Evolutionary conservation across 495 filamentous ascomycete genomes (phyloP).

Genomic region (Hypomontagnella monticulosa): DNA sequence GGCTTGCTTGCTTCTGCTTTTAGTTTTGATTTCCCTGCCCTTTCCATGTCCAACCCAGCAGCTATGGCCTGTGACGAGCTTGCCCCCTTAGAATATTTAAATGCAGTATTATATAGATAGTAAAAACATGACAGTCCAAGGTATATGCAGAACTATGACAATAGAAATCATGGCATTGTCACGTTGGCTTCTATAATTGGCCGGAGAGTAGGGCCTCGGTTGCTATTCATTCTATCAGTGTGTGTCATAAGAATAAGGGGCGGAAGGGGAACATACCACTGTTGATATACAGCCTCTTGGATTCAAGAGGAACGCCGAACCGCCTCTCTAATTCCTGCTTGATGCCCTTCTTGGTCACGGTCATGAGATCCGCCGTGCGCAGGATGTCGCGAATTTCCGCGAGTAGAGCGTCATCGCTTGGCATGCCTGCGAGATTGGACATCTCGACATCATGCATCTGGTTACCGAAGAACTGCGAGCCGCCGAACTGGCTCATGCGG

Average conservation of each 20-base stretch:
- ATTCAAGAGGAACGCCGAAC: constrained; percentile 83
- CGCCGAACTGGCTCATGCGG: constrained; percentile 62
- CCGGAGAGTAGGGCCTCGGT: constrained; percentile 80
- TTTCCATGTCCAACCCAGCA: constrained; percentile 20
- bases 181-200: constrained; percentile 60
- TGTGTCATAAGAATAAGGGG: background rate
- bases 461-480: constrained; percentile 61
- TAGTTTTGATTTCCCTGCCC: constrained; percentile 21
- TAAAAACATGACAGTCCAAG: constrained; percentile 31
- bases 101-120: constrained; percentile 36
- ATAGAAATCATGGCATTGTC: constrained; percentile 4
- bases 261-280: constrained; percentile 71
- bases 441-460: constrained; percentile 74
- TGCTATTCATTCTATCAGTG: constrained; percentile 60
- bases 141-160: constrained; percentile 34
- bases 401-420: constrained; percentile 87
- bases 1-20: constrained; percentile 13
- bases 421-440: constrained; percentile 71
- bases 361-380: constrained; percentile 92
- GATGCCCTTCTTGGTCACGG: constrained; percentile 97
- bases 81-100: constrained; percentile 27
- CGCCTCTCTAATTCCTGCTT: constrained; percentile 90
- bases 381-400: constrained; percentile 96
- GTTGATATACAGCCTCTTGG: constrained; percentile 89
- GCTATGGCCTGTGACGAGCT: constrained; percentile 23